Percentiles rank a stretch among this genome's conserved stretches.
Evolutionary conservation across 2,329 filamentous ascomycete species (phyloP).

Genomic region (Metarhizium guizhouense): DNA sequence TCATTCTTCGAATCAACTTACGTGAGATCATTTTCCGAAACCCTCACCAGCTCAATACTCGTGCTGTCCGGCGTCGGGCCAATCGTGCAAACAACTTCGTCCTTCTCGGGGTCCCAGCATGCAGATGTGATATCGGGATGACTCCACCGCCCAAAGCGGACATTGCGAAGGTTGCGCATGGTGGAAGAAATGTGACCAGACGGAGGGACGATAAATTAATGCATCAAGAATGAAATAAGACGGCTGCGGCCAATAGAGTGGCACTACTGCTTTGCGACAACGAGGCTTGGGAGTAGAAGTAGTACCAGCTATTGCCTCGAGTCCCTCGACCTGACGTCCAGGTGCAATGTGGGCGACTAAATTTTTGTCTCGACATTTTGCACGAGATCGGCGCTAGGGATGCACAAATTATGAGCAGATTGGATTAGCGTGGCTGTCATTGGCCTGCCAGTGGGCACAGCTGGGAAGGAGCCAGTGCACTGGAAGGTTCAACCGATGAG

Average conservation of each 20-base stretch:
- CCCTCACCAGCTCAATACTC: constrained; percentile 61
- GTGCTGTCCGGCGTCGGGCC: constrained; percentile 65
- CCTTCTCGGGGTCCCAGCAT: constrained; percentile 75
- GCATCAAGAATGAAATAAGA: neutral
- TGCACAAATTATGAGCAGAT: constrained; percentile 2
- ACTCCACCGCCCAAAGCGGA: constrained; percentile 60
- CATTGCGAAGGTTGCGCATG: constrained; percentile 86
- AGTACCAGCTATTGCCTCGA: neutral
- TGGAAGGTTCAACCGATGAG: too few relatives aligned
- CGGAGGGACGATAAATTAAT: neutral
- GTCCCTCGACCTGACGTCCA: neutral
- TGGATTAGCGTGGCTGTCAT: neutral
- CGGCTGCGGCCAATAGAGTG: neutral
- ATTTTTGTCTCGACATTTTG: constrained; percentile 7
- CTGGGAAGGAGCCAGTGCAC: too few relatives aligned
- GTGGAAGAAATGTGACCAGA: constrained; percentile 4
- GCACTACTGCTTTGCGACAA: neutral
- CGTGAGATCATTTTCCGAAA: constrained; percentile 33
- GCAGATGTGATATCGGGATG: constrained; percentile 60
- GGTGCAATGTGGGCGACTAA: constrained; percentile 5
- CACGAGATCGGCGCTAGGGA: constrained; percentile 11
- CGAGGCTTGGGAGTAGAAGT: neutral
- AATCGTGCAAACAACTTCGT: constrained; percentile 74
- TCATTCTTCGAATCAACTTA: constrained; percentile 1
- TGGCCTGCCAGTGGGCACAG: neutral